phyloP scores from a whole-genome alignment of 1,139 yeast species.

The Chernovozyma sophiae-reginae region DNA sequence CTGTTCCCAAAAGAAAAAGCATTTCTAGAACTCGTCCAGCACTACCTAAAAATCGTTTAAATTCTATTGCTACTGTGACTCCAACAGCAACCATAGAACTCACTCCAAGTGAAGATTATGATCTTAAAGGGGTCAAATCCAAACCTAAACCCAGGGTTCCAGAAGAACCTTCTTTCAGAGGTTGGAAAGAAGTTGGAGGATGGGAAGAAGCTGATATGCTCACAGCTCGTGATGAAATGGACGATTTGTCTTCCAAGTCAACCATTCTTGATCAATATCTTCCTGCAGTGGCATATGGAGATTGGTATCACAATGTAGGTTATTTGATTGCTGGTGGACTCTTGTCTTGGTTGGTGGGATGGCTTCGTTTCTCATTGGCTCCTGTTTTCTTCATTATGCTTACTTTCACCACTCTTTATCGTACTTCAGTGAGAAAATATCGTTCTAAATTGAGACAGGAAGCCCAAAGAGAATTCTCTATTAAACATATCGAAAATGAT shows the following conservation, averaged over 20 bases:
- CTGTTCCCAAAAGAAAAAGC: slow-evolving; percentile 4
- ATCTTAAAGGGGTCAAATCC: slow-evolving; percentile 24
- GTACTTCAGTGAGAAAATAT: slow-evolving; percentile 79
- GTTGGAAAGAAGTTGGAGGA: slow-evolving; percentile 93
- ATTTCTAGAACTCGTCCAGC: not conserved
- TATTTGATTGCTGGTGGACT: slow-evolving; percentile 61
- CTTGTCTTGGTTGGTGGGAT: slow-evolving; percentile 75
- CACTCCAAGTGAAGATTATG: slow-evolving; percentile 29
- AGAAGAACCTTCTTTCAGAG: slow-evolving; percentile 66
- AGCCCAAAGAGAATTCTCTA: slow-evolving; percentile 81
- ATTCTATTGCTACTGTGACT: not conserved
- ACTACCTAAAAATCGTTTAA: slow-evolving; percentile 8
- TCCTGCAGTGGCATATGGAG: slow-evolving; percentile 77
- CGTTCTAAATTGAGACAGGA: slow-evolving; percentile 70
- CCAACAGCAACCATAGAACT: slow-evolving; percentile 13
- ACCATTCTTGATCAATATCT: slow-evolving; percentile 69
- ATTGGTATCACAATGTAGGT: slow-evolving; percentile 91
- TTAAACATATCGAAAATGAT: slow-evolving; percentile 77
- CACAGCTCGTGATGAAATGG: slow-evolving; percentile 64
- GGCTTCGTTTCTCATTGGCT: slow-evolving; percentile 71
- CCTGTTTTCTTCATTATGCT: slow-evolving; percentile 72
- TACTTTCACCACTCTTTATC: slow-evolving; percentile 60
- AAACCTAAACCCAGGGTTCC: slow-evolving; percentile 51
- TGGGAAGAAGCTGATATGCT: slow-evolving; percentile 69
- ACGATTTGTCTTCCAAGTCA: slow-evolving; percentile 60